Conservation (phyloP, 2,329 filamentous ascomycete genomes). For the Sphaerulina populicola region DNA sequence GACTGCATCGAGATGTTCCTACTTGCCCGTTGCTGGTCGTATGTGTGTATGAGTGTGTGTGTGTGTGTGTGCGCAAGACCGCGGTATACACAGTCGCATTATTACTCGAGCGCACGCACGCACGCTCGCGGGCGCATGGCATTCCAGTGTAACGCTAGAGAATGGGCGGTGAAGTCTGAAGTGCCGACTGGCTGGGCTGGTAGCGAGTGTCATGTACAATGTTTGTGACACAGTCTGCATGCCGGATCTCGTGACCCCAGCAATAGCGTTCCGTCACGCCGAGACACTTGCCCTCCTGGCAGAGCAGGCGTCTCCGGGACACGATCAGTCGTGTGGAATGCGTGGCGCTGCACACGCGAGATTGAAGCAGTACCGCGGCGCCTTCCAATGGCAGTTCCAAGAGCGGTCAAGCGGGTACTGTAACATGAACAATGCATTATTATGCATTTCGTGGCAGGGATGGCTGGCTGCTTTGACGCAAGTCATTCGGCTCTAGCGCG, state of each 20-base stretch:
- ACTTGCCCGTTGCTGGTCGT: neutral
- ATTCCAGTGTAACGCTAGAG: conserved; percentile 17
- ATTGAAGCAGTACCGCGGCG: neutral
- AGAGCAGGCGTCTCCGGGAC: neutral
- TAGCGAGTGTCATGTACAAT: conserved; percentile 18
- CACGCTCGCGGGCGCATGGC: conserved; percentile 13
- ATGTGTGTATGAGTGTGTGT: neutral
- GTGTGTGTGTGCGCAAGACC: neutral
- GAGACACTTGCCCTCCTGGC: neutral
- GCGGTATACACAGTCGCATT: neutral
- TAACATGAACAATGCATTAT: conserved; percentile 21
- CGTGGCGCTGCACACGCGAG: neutral
- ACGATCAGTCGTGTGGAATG: conserved; percentile 6
- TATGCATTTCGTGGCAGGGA: conserved; percentile 11
- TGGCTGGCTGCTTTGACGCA: conserved; percentile 23
- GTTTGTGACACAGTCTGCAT: conserved; percentile 9
- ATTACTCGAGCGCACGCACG: conserved; percentile 13
- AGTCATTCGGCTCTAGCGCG: conserved; percentile 23
- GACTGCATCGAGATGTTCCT: neutral
- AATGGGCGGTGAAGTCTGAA: conserved; percentile 24
- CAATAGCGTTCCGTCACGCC: neutral
- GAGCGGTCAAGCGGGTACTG: conserved; percentile 10
- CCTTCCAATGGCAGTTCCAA: neutral
- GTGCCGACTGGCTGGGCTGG: conserved; percentile 22
- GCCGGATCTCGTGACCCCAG: conserved; percentile 2